phyloP scores from a whole-genome alignment of 1,284 basidiomycete species.

The Stereum hirsutum region DNA sequence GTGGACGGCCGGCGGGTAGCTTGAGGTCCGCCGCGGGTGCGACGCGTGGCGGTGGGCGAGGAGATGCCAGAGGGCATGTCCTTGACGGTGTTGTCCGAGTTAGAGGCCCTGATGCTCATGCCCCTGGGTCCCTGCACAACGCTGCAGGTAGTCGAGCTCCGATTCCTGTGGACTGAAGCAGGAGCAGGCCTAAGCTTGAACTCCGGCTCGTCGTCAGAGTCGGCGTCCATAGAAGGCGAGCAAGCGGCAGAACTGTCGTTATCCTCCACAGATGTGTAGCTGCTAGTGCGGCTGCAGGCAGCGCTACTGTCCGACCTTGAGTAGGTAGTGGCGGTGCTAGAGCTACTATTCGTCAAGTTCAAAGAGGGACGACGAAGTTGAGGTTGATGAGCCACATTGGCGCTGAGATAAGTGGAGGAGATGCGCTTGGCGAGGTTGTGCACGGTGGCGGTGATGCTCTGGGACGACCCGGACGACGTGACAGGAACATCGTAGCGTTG shows the following conservation, averaged over 20 bases:
- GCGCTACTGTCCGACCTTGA: too few species aligned
- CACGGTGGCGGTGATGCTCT: constrained; percentile 25
- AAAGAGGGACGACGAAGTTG: constrained; percentile 5
- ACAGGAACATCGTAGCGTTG: too few species aligned
- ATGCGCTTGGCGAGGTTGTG: constrained; percentile 46
- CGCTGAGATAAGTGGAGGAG: constrained; percentile 36
- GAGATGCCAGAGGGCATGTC: constrained; percentile 10
- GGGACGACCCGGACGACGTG: constrained; percentile 6
- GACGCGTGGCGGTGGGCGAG: constrained; percentile 31
- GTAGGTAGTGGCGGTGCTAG: not conserved
- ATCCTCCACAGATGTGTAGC: constrained; percentile 36
- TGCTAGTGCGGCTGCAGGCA: constrained; percentile 21
- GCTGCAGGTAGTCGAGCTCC: too few species aligned
- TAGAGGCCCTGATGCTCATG: constrained; percentile 23
- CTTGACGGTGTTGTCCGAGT: constrained; percentile 21
- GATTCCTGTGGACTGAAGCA: constrained; percentile 31
- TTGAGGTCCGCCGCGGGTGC: constrained; percentile 13
- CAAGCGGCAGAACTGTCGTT: constrained; percentile 30
- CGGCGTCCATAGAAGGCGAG: constrained; percentile 16
- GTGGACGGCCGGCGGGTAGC: not conserved
- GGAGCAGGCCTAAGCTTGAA: constrained; percentile 35
- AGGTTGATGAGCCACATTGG: constrained; percentile 9
- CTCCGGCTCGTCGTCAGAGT: not conserved
- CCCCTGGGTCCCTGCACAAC: constrained; percentile 26
- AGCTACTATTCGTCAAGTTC: constrained; percentile 3